phyloP scores from a whole-genome alignment of 2,329 filamentous ascomycete species.

The Hypoxylon sp. region DNA sequence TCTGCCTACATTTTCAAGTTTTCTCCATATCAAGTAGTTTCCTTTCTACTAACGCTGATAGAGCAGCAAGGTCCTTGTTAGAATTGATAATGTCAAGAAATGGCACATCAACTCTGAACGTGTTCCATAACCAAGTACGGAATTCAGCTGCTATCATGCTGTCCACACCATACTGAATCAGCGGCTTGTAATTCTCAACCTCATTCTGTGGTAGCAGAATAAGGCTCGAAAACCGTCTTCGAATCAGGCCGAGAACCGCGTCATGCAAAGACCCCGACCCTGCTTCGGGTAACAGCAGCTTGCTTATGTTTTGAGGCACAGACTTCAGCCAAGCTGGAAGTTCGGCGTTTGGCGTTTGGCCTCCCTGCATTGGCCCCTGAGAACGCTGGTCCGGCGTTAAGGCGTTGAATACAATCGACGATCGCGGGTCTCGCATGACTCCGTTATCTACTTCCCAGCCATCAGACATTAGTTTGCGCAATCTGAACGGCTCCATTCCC shows the following conservation, averaged over 20 bases:
- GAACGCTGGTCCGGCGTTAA: conserved; percentile 8
- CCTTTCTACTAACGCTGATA: too few species aligned
- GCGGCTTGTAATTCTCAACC: conserved; percentile 32
- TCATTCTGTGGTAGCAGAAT: conserved; percentile 31
- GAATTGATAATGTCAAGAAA: conserved; percentile 46
- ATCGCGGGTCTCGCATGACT: conserved; percentile 23
- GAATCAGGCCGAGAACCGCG: conserved; percentile 13
- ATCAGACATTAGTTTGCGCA: conserved; percentile 29
- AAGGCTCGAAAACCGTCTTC: conserved; percentile 33
- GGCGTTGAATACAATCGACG: neutral
- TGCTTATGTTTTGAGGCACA: too few species aligned
- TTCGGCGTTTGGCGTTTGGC: neutral
- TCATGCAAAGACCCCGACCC: conserved; percentile 40
- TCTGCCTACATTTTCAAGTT: too few species aligned
- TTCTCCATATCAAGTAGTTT: too few species aligned
- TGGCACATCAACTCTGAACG: conserved; percentile 51
- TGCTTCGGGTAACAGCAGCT: neutral
- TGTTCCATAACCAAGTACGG: conserved; percentile 52
- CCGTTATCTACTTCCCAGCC: conserved; percentile 40
- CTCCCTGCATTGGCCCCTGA: conserved; percentile 38
- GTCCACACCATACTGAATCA: conserved; percentile 50
- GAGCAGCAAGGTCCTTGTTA: too few species aligned
- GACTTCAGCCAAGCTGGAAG: neutral
- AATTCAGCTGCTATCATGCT: conserved; percentile 55
- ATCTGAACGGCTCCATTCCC: conserved; percentile 33